Base-by-base conservation (phyloP, 2,329 filamentous ascomycete genomes). In the Aspergillus bombycis region DNA sequence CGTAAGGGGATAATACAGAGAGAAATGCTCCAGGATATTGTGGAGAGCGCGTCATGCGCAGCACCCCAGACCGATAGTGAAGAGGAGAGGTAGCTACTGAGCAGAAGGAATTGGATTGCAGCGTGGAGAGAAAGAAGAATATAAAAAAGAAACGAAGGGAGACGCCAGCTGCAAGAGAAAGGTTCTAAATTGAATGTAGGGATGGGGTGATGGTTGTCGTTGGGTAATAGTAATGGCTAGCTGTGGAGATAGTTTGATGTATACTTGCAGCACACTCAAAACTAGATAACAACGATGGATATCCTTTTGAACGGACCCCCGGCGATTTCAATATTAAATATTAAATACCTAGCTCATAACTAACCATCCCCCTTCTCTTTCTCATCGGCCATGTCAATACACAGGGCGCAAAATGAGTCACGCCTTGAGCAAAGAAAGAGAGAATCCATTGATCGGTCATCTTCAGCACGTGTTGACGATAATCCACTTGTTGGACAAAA, bases 191-290 rank as follows among this genome's bases (percentile, higher is more conserved):
- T 55, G 63, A 63, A 65, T 64, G 58, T 53, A 62, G 59, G 63
- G 63, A 66, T 66, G 64, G 63, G 60, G 55, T 61, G 60, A 64
- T 60, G 56, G 64, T 66, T 66, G 57, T 56, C 11, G 62, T 67
- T 67, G 64, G 46, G 65, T 67, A 67, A 67, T 67, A 38, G 62
- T 62, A 65, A 65, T 34, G 43, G 14, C 26, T n/a, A 55, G 52
- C 19, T 52, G 64, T 65, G 62, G 59, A 66, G 59, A 55, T 55
- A 14, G 32, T 23, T 14, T 14, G 32, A 23, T 55, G 52, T 32
- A 58, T 43, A 45, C 32, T 54, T 54, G 52, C 32, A 34, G 52
- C 8, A 36, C 46, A n/a, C 23, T 50, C 23, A 26, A 50, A 50
- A n/a, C 9, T 50, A 30, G 21, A 30, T 10, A 6, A 50, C 21